Conservation (phyloP, 352 stramenopile genomes). For the Phytophthora citrophthora region DNA sequence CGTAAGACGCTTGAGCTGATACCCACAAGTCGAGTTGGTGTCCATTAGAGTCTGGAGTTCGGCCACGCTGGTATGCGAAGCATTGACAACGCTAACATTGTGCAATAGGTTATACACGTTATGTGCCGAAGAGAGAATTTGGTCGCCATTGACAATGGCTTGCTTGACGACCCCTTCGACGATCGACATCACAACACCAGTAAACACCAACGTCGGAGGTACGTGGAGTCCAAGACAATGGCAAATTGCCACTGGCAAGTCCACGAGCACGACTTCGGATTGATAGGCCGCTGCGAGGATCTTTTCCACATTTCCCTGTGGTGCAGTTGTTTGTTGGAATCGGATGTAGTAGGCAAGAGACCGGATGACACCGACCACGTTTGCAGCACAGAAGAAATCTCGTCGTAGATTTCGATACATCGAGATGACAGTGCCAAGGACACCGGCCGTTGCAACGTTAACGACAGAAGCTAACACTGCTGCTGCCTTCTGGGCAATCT, state of each 20-base stretch:
- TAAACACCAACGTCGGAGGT: conserved; percentile 17
- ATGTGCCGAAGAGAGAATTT: conserved; percentile 20
- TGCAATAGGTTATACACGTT: conserved; percentile 22
- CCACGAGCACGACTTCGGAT: conserved; percentile 25
- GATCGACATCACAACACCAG: conserved; percentile 26
- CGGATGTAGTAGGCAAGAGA: conserved; percentile 26
- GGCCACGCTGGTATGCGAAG: conserved; percentile 8
- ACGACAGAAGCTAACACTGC: conserved; percentile 16
- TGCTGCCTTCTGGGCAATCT: conserved; percentile 9
- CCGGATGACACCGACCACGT: conserved; percentile 24
- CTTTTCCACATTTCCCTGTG: conserved; percentile 18
- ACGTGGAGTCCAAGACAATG: conserved; percentile 28
- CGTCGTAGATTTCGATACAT: conserved; percentile 1
- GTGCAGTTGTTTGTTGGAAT: conserved; percentile 19
- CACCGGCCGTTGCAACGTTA: conserved; percentile 30
- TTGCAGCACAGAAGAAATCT: conserved; percentile 29
- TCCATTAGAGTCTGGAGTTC: conserved; percentile 26
- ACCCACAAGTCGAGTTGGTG: conserved; percentile 23
- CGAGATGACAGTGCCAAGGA: conserved; percentile 17
- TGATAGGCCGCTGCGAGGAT: conserved; percentile 22
- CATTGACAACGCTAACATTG: conserved; percentile 12
- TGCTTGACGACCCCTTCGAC: conserved; percentile 27
- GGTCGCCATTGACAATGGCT: conserved; percentile 24
- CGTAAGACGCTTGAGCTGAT: conserved; percentile 29
- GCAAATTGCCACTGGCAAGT: conserved; percentile 28